These are phyloP conservation scores for Schizosaccharomyces osmophilus DNA, from an alignment of 805 yeast genomes.

Conservation along the genomic window DNA sequence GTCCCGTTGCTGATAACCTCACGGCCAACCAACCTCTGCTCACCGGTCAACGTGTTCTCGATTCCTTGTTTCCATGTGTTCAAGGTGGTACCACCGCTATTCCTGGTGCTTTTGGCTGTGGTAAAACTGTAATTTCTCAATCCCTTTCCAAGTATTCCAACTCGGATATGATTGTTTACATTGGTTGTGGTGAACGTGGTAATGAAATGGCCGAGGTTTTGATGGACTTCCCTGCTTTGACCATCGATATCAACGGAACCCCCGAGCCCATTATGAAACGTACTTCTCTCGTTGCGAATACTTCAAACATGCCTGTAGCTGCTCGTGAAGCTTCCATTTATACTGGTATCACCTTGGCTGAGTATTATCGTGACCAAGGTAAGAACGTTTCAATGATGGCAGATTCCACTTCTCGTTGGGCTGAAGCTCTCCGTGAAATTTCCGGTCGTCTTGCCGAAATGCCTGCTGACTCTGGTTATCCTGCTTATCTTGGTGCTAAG, in stretches of 20 bases:
- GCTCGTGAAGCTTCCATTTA: slow-evolving; percentile 99
- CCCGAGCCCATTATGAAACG: slow-evolving; percentile 99
- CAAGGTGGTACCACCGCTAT: slow-evolving; percentile 99
- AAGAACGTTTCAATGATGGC: slow-evolving; percentile 98
- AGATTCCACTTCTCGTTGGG: slow-evolving; percentile 99
- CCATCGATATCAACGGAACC: slow-evolving; percentile 70
- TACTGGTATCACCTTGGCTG: slow-evolving; percentile 96
- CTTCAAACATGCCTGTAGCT: slow-evolving; percentile 99
- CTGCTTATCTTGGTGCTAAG: slow-evolving; percentile 96
- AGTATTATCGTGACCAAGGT: slow-evolving; percentile 99
- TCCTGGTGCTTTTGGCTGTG: slow-evolving; percentile 99
- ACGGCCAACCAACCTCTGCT: slow-evolving; percentile 85
- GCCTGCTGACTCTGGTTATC: slow-evolving; percentile 99
- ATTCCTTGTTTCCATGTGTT: slow-evolving; percentile 92
- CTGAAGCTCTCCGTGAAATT: slow-evolving; percentile 97
- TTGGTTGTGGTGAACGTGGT: slow-evolving; percentile 88
- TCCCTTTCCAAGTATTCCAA: slow-evolving; percentile 90
- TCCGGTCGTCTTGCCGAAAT: slow-evolving; percentile 99
- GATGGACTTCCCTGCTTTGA: slow-evolving; percentile 97
- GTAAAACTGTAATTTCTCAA: slow-evolving; percentile 95
- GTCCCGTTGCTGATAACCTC: slow-evolving; percentile 88
- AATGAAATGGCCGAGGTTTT: slow-evolving; percentile 98
- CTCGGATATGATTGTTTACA: slow-evolving; percentile 88
- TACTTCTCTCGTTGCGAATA: slow-evolving; percentile 93
- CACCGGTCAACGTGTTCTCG: slow-evolving; percentile 97